phyloP scores from a whole-genome alignment of 1,284 basidiomycete genomes.

The Rhodotorula sp. region DNA sequence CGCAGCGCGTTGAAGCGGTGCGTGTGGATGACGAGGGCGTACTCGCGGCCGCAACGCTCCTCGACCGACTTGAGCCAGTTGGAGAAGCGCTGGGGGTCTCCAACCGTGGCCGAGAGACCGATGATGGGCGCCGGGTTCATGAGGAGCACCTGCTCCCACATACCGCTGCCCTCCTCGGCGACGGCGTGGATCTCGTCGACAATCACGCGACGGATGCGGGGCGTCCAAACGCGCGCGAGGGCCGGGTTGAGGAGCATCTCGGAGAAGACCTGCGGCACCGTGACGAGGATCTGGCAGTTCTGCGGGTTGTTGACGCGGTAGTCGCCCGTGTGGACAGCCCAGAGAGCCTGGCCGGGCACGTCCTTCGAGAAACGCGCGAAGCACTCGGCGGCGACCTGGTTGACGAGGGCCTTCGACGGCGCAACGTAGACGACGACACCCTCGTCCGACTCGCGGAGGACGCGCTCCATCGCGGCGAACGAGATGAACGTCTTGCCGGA shows the following conservation, averaged over 20 bases:
- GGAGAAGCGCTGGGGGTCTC: conserved; percentile 65
- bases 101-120: conserved; percentile 69
- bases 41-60: conserved; percentile 59
- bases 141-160: conserved; percentile 59
- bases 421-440: conserved; percentile 71
- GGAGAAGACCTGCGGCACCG: conserved; percentile 67
- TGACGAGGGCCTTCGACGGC: conserved; percentile 69
- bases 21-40: conserved; percentile 63
- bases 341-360: conserved; percentile 58
- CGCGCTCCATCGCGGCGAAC: conserved; percentile 71
- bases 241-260: conserved; percentile 68
- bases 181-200: conserved; percentile 72
- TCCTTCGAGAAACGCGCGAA: conserved; percentile 66
- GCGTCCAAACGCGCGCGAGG: conserved; percentile 63
- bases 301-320: conserved; percentile 60
- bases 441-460: conserved; percentile 63
- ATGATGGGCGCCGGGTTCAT: conserved; percentile 59
- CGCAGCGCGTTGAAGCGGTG: conserved; percentile 71
- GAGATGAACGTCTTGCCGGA: conserved; percentile 71
- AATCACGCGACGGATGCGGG: conserved; percentile 66
- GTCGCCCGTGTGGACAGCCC: conserved; percentile 70
- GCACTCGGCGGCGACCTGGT: conserved; percentile 62
- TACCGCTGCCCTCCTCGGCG: conserved; percentile 65
- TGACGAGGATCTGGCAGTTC: conserved; percentile 69
- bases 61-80: conserved; percentile 66